Evolutionary conservation across 2,329 filamentous ascomycete genomes (phyloP).

Genomic region (Verticillium nubilum): DNA sequence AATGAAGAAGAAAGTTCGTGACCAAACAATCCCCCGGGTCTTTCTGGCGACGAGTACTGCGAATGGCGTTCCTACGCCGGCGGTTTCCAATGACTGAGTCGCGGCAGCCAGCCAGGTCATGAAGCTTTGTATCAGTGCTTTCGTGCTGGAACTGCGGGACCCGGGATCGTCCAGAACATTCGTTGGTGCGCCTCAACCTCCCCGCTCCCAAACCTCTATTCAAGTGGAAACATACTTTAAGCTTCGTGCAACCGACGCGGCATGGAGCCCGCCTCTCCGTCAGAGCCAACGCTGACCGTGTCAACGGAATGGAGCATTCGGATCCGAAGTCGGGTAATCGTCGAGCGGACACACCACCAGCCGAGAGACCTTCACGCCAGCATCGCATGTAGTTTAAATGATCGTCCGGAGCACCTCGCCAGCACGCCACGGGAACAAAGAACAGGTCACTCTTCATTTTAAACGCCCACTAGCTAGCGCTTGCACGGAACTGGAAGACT

Average conservation of each 20-base stretch:
- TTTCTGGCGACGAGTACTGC: too few species aligned
- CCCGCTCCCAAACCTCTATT: not conserved
- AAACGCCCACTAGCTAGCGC: not conserved
- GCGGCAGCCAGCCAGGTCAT: too few species aligned
- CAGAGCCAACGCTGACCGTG: not conserved
- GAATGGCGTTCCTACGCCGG: too few species aligned
- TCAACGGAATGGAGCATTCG: not conserved
- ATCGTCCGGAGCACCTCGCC: not conserved
- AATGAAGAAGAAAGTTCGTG: too few species aligned
- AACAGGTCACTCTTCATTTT: not conserved
- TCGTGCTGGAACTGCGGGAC: too few species aligned
- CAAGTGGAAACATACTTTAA: not conserved
- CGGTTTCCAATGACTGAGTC: too few species aligned
- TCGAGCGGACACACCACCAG: not conserved
- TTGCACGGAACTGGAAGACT: not conserved
- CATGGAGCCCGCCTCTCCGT: not conserved
- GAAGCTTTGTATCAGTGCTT: too few species aligned
- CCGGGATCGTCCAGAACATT: too few species aligned
- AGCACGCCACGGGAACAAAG: not conserved
- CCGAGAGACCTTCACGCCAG: not conserved
- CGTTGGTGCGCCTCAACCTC: not conserved
- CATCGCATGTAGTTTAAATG: not conserved
- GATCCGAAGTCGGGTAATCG: not conserved
- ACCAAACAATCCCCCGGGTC: too few species aligned
- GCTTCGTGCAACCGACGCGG: not conserved